Conservation (phyloP, 768 basidiomycete genomes). For the Pleurotus citrinopileatus region DNA sequence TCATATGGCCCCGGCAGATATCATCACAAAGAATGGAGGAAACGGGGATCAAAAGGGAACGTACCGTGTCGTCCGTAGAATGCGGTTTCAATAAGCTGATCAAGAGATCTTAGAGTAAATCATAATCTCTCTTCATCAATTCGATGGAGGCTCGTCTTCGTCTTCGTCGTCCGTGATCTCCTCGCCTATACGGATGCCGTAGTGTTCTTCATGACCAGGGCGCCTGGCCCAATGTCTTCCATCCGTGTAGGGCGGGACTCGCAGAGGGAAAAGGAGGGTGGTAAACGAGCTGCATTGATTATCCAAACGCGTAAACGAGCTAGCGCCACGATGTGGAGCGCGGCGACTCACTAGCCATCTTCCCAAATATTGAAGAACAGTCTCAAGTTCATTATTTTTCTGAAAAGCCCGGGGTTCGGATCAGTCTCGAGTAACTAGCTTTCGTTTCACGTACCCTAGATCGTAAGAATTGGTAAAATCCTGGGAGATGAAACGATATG, state of each 20-base stretch:
- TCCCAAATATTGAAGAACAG: constrained; percentile 87
- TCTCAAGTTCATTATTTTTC: constrained; percentile 63
- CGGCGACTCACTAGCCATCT: constrained; percentile 70
- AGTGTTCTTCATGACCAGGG: constrained; percentile 58
- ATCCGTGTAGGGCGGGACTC: constrained; percentile 79
- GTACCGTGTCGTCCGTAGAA: not conserved
- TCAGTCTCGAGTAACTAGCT: not conserved
- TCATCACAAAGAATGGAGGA: constrained; percentile 44
- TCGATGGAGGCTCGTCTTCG: constrained; percentile 31
- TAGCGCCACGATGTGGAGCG: not conserved
- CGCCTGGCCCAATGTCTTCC: constrained; percentile 79
- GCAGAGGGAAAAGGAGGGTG: constrained; percentile 81
- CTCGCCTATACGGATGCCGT: constrained; percentile 69
- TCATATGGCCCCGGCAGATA: constrained; percentile 87
- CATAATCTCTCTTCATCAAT: not conserved
- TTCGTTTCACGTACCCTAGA: constrained; percentile 55
- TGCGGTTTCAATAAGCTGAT: constrained; percentile 9
- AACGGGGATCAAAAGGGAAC: constrained; percentile 9
- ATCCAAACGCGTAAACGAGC: not conserved
- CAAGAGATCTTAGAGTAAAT: constrained; percentile 5
- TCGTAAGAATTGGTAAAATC: constrained; percentile 90
- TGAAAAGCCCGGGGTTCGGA: constrained; percentile 16
- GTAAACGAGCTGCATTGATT: constrained; percentile 53
- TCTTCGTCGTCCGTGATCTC: constrained; percentile 87
- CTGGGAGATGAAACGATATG: constrained; percentile 30